Evolutionary conservation across 1,139 yeast genomes (phyloP).

Genomic region (Sporopachydermia cereana): DNA sequence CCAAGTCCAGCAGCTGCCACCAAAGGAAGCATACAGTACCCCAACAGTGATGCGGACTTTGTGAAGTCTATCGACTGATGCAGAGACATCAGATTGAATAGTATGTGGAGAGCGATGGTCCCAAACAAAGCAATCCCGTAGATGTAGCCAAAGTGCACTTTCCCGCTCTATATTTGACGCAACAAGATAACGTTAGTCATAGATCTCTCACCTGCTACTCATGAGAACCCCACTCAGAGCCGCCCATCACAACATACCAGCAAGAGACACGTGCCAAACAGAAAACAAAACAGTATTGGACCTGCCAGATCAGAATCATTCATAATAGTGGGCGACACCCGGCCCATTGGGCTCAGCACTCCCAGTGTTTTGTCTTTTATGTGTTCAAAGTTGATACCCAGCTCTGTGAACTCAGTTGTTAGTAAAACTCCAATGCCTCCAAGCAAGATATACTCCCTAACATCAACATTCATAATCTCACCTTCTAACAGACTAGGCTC

Average conservation of each 20-base stretch:
- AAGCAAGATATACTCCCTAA: neutral
- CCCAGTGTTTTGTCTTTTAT: conserved; percentile 73
- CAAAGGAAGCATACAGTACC: conserved; percentile 86
- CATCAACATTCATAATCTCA: conserved; percentile 7
- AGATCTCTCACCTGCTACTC: neutral
- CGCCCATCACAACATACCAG: conserved; percentile 22
- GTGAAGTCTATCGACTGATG: conserved; percentile 44
- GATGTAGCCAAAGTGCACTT: conserved; percentile 91
- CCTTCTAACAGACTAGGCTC: conserved; percentile 81
- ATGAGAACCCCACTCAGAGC: conserved; percentile 7
- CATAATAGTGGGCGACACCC: conserved; percentile 63
- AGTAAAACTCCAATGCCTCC: neutral
- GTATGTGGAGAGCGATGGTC: conserved; percentile 67
- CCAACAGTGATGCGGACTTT: conserved; percentile 82
- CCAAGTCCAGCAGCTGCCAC: conserved; percentile 72
- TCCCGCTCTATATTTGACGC: conserved; percentile 42
- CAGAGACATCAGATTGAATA: conserved; percentile 77
- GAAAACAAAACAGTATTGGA: conserved; percentile 76
- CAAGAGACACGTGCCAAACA: conserved; percentile 77
- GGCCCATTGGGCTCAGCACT: conserved; percentile 68
- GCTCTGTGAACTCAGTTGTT: conserved; percentile 30
- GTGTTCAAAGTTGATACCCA: conserved; percentile 87
- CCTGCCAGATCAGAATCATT: conserved; percentile 93
- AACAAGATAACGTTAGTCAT: neutral
- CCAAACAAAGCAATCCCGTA: conserved; percentile 95